Percentiles rank a stretch among this genome's conserved stretches.
phyloP scores from a whole-genome alignment of 805 yeast genomes.

The Wickerhamiella shivajii region DNA sequence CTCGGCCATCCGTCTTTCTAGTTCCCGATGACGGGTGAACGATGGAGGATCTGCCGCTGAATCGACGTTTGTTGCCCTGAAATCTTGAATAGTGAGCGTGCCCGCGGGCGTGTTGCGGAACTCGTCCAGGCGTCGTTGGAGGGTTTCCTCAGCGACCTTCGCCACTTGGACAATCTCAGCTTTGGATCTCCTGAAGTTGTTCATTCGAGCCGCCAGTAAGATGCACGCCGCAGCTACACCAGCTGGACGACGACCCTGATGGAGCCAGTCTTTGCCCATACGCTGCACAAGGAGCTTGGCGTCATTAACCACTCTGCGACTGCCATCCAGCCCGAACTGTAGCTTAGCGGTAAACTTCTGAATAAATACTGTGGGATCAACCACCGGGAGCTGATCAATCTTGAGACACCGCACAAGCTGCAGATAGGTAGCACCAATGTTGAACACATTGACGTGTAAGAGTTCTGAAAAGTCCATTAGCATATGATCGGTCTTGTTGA shows the following conservation, averaged over 20 bases:
- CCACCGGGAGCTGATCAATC: slow-evolving; percentile 64
- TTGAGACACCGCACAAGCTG: slow-evolving; percentile 80
- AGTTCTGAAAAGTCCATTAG: slow-evolving; percentile 86
- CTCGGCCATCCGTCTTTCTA: slow-evolving; percentile 26
- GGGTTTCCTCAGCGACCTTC: slow-evolving; percentile 86
- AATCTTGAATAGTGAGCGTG: slow-evolving; percentile 52
- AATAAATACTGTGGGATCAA: slow-evolving; percentile 87
- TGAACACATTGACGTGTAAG: slow-evolving; percentile 79
- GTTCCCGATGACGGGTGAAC: slow-evolving; percentile 43
- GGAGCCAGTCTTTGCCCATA: slow-evolving; percentile 92
- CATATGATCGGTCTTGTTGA: slow-evolving; percentile 85
- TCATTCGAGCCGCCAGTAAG: slow-evolving; percentile 89
- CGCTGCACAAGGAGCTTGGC: slow-evolving; percentile 76
- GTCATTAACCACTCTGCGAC: slow-evolving; percentile 63
- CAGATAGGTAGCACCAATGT: slow-evolving; percentile 89
- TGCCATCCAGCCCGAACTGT: slow-evolving; percentile 52
- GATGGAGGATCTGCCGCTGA: slow-evolving; percentile 67
- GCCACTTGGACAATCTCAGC: slow-evolving; percentile 91
- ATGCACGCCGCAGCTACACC: slow-evolving; percentile 97
- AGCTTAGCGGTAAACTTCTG: slow-evolving; percentile 86
- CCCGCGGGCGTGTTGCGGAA: slow-evolving; percentile 69
- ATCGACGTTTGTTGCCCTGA: slow-evolving; percentile 38
- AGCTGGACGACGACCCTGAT: slow-evolving; percentile 94
- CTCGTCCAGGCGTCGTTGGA: slow-evolving; percentile 80
- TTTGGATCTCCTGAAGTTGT: slow-evolving; percentile 80